Evolutionary conservation across 495 filamentous ascomycete genomes (phyloP).

Genomic region (Penicillium samsonianum): DNA sequence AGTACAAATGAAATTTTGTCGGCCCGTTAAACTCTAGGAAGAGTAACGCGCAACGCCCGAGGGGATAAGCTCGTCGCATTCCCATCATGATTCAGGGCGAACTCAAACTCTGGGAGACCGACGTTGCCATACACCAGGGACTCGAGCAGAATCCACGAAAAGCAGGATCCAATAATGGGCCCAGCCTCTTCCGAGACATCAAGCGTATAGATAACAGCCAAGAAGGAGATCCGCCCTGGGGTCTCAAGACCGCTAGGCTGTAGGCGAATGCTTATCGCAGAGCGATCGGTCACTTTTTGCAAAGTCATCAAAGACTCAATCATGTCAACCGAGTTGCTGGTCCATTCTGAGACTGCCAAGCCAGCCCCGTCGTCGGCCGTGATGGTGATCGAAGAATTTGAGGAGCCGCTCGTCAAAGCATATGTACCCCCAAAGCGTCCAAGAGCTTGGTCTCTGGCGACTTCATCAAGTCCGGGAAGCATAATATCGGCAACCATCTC

Average conservation of each 20-base stretch:
- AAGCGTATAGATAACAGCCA: conserved; percentile 43
- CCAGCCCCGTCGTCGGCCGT: conserved; percentile 45
- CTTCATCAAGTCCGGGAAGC: conserved; percentile 48
- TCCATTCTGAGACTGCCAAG: conserved; percentile 41
- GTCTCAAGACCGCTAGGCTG: conserved; percentile 46
- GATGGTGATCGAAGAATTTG: conserved; percentile 47
- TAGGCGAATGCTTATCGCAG: conserved; percentile 38
- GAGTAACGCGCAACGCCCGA: conserved; percentile 25
- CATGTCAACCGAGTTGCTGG: conserved; percentile 43
- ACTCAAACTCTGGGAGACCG: conserved; percentile 45
- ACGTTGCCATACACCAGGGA: conserved; percentile 33
- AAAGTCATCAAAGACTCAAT: conserved; percentile 28
- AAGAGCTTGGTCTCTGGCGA: conserved; percentile 42
- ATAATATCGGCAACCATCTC: conserved; percentile 39
- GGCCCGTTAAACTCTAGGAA: conserved; percentile 7
- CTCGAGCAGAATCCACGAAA: conserved; percentile 34
- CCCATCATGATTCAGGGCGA: conserved; percentile 34
- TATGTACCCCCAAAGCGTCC: conserved; percentile 44
- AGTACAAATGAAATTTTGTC: not conserved
- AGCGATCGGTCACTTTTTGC: conserved; percentile 3
- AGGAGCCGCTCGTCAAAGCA: conserved; percentile 13
- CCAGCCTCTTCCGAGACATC: conserved; percentile 17
- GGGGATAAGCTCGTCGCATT: conserved; percentile 30
- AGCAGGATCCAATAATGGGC: conserved; percentile 25
- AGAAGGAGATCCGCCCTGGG: conserved; percentile 40